Evolutionary conservation across 2,329 filamentous ascomycete species (phyloP).

Genomic region (Penicillium sclerotiorum): DNA sequence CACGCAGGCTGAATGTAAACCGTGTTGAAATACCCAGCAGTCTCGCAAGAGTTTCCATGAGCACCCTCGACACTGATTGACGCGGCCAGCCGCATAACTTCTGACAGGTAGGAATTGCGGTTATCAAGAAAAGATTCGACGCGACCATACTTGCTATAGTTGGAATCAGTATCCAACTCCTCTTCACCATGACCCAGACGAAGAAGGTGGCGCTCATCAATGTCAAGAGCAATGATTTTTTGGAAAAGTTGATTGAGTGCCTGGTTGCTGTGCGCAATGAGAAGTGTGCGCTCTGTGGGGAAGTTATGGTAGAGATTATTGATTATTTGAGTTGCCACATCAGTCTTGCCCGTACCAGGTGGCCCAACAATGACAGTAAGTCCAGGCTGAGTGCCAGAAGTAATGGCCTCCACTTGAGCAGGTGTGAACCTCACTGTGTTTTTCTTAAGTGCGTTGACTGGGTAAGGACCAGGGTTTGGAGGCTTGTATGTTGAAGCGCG

Average conservation of each 20-base stretch:
- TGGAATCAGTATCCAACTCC: conserved; percentile 81
- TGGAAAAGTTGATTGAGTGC: conserved; percentile 96
- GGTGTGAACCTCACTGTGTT: conserved; percentile 89
- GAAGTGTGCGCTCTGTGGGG: conserved; percentile 83
- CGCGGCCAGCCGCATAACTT: conserved; percentile 82
- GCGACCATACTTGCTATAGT: conserved; percentile 90
- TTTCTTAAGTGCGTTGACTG: conserved; percentile 75
- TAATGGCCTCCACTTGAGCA: conserved; percentile 87
- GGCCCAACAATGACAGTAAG: conserved; percentile 92
- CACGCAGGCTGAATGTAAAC: conserved; percentile 89
- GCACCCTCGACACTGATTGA: conserved; percentile 87
- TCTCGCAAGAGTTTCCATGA: conserved; percentile 96
- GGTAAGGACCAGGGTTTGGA: conserved; percentile 86
- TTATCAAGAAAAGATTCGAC: conserved; percentile 96
- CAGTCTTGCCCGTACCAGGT: conserved; percentile 97
- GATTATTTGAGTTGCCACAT: conserved; percentile 97
- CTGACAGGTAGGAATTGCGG: conserved; percentile 72
- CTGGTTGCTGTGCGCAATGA: conserved; percentile 97
- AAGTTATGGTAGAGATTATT: conserved; percentile 99
- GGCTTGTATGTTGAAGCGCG: conserved; percentile 89
- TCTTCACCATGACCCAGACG: conserved; percentile 94
- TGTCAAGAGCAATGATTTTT: conserved; percentile 94
- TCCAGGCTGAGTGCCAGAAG: conserved; percentile 90
- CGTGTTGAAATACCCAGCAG: conserved; percentile 92
- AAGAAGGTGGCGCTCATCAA: conserved; percentile 90